Evolutionary conservation across 2,329 filamentous ascomycete species (phyloP), one percentile per base, ranked within the genome.

Genomic region (Pleurostoma richardsiae): DNA sequence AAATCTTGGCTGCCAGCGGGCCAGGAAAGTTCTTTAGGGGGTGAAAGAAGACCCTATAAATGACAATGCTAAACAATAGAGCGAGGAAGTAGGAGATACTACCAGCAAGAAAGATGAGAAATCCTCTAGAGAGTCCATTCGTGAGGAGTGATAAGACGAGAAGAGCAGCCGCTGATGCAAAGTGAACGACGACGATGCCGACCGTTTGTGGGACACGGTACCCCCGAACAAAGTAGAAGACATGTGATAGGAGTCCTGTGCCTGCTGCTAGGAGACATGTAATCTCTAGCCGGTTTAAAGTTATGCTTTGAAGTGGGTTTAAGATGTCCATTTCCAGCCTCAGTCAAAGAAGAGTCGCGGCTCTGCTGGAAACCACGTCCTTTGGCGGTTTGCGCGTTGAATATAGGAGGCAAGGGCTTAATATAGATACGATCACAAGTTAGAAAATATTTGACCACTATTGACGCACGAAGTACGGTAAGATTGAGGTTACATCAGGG

Each of bases 11-110:
- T 28, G 30, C 41, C 29, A 50, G 45, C 4, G 48, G 48, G 1
- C 48, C 48, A 26, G 48, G 42, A n/a, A 48, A 50, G 7, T 42
- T 42, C 7, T 38, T 29, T 6, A 50, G 42, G 6, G 41, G 45
- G 28, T 50, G 48, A 10, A 50, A 45, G n/a, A 39, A 43, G 30
- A 39, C 30, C 7, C 48, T 41, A n/a, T 50, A 50, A 40, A 50
- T 29, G 11, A 40, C 19, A 31, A 50, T 50, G 36, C 48, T 50
- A 36, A n/a, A 36, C 8, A 8, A 36, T 8, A 36, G 33, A 8
- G 33, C n/a, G 8, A 36, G 8, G 8, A 36, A 36, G 33, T 36
- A 36, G 8, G 33, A 36, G 33, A n/a, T 36, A 36, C 8, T n/a
- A 8, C 8, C n/a, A n/a, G 33, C 33, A 8, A 36, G n/a, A n/a